Conservation (phyloP, 2,329 filamentous ascomycete genomes). For the Curvularia sp. region DNA sequence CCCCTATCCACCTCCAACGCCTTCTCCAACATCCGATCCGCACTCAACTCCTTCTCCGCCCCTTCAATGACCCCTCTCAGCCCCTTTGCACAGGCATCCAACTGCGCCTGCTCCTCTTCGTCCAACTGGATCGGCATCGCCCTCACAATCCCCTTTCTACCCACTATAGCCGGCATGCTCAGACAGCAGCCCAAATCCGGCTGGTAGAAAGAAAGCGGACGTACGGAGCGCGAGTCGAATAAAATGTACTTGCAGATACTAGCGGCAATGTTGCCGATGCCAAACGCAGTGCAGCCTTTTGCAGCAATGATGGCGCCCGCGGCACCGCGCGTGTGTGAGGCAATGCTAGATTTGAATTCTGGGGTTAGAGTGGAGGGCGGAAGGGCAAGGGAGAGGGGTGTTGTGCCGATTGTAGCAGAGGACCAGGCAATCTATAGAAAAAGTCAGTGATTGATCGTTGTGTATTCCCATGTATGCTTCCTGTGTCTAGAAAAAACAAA, state of each 20-base stretch:
- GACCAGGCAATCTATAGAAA: slow-evolving; percentile 54
- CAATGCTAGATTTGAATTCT: slow-evolving; percentile 49
- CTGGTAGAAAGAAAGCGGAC: slow-evolving; percentile 60
- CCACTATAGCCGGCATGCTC: slow-evolving; percentile 59
- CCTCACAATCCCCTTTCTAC: slow-evolving; percentile 56
- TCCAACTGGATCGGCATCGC: slow-evolving; percentile 48
- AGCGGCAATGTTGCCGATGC: slow-evolving; percentile 58
- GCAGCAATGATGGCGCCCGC: slow-evolving; percentile 58
- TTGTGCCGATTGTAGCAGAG: slow-evolving; percentile 53
- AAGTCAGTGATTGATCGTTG: not conserved
- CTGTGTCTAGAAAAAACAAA: too few species aligned
- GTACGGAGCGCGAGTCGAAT: slow-evolving; percentile 57
- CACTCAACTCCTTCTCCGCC: slow-evolving; percentile 47
- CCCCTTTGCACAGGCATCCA: slow-evolving; percentile 47
- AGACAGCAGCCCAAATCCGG: slow-evolving; percentile 58
- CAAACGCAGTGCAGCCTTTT: slow-evolving; percentile 61
- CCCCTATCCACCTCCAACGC: slow-evolving; percentile 36
- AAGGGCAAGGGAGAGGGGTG: slow-evolving; percentile 50
- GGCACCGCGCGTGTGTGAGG: slow-evolving; percentile 56
- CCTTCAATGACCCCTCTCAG: slow-evolving; percentile 49
- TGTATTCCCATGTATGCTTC: not conserved
- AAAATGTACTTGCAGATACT: slow-evolving; percentile 61
- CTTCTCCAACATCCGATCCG: slow-evolving; percentile 36
- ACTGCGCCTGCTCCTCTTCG: slow-evolving; percentile 42
- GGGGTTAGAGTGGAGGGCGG: slow-evolving; percentile 33